Base-by-base conservation (phyloP, 176 grass and related monocot genomes). In the Saccharum officinarum region DNA sequence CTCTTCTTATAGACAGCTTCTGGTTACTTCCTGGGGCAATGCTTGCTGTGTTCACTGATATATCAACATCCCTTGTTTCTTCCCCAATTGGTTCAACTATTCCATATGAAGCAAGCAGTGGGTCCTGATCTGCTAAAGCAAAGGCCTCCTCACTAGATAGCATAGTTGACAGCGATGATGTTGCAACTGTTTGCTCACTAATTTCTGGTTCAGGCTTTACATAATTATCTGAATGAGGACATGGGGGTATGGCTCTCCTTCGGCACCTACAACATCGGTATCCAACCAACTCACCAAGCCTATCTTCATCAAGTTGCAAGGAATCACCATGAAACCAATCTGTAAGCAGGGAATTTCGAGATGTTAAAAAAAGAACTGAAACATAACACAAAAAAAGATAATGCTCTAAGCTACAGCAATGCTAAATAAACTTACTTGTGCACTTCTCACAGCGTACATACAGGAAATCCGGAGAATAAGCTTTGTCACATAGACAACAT, bases 271-370 rank as follows among this genome's bases (percentile, higher is more conserved):
- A 91, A 16, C 93, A 98, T 69, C 89, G 81, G 81, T 94, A 98
- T 79, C 81, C 83, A 85, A 94, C 31, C 86, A 98, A 69, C 72
- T 98, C 91, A 62, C 28, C 39, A 50, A 94, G 87, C 45, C 65
- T 75, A 71, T 94, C 76, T 84, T 98, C 93, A 76, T 98, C 72
- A 50, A 98, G 87, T 44, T 95, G 73, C 86, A 98, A 84, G 52
- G 96, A 90, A 84, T 95, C 96, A 47, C 83, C 93, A 94, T 98
- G 97, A 83, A 92, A 95, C 97, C 97, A 98, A 86, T 85, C 97
- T 98, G 91, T 81, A 84, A 60, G 39, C 65, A 77, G 59, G 70
- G 42, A 33, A 88, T 46, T 81, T 65, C 42, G 75, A 76, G 42
- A 71, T 49, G 66, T 69, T 80, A 80, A 44, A 31, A 69, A 62